Percentiles rank a stretch among this genome's conserved stretches.
phyloP scores from a whole-genome alignment of 257 asterid species.

The Cruciata laevipes region DNA sequence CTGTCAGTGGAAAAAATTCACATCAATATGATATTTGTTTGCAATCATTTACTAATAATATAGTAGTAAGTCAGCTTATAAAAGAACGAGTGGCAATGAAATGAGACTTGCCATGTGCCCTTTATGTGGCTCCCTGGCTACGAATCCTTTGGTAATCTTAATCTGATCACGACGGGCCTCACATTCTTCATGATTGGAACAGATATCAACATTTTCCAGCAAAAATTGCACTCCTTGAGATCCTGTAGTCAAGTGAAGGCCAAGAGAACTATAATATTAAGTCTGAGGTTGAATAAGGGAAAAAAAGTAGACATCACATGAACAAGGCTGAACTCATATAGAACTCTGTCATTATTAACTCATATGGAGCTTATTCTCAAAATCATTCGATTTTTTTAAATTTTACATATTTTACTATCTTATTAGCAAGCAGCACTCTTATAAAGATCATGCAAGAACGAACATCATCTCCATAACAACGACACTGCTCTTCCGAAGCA shows the following conservation, averaged over 20 bases:
- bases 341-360: background rate
- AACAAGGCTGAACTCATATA: background rate
- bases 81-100: background rate
- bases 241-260: conserved; percentile 36
- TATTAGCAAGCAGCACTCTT: background rate
- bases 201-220: conserved; percentile 47
- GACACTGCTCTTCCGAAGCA: background rate
- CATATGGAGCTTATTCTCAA: background rate
- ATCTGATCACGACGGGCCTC: conserved; percentile 68
- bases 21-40: conserved; percentile 2
- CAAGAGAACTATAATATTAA: conserved; percentile 1
- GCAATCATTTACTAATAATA: background rate
- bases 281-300: background rate
- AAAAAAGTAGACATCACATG: background rate
- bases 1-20: conserved; percentile 31
- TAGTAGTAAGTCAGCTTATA: background rate
- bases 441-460: background rate
- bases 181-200: conserved; percentile 75
- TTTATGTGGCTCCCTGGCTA: conserved; percentile 78
- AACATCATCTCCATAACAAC: background rate
- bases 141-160: conserved; percentile 78
- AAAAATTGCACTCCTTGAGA: conserved; percentile 69
- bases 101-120: conserved; percentile 73
- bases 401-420: background rate
- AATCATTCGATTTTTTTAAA: background rate